A percentile compares a stretch with the other conserved stretches of the same genome.
phyloP scores from a whole-genome alignment of 108 stramenopile species.

The Ochromonas danica region DNA sequence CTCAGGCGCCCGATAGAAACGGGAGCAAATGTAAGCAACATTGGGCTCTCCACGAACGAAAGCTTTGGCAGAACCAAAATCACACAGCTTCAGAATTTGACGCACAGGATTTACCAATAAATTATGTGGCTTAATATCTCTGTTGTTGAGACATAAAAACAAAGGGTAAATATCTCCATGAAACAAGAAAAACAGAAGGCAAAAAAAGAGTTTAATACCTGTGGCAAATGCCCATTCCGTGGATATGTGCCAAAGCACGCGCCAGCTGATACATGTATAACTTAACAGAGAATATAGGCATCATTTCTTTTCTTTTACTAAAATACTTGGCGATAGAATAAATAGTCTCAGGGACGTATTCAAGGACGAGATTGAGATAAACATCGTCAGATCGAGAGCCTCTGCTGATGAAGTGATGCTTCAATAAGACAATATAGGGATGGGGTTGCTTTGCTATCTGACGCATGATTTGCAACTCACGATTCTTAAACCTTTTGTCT shows the following conservation, averaged over 20 bases:
- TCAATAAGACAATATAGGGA: slow-evolving; percentile 87
- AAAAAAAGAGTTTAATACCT: slow-evolving; percentile 42
- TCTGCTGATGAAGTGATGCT: slow-evolving; percentile 95
- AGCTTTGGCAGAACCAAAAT: slow-evolving; percentile 95
- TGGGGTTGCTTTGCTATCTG: slow-evolving; percentile 74
- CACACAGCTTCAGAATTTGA: slow-evolving; percentile 92
- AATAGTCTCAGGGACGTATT: slow-evolving; percentile 97
- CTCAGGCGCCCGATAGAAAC: slow-evolving; percentile 98
- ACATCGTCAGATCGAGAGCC: slow-evolving; percentile 82
- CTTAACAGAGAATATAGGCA: slow-evolving; percentile 52
- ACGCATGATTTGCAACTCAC: slow-evolving; percentile 96
- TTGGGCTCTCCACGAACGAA: slow-evolving; percentile 92
- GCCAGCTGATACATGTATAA: slow-evolving; percentile 95
- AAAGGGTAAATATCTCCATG: neutral
- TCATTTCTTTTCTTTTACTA: slow-evolving; percentile 77
- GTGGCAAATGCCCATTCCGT: slow-evolving; percentile 90
- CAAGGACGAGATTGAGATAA: slow-evolving; percentile 96
- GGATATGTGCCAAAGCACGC: slow-evolving; percentile 91
- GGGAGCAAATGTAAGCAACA: slow-evolving; percentile 91
- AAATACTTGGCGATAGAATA: slow-evolving; percentile 84
- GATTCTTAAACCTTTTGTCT: slow-evolving; percentile 97
- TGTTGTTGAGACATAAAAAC: neutral
- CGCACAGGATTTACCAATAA: slow-evolving; percentile 86
- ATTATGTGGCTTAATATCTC: slow-evolving; percentile 98
- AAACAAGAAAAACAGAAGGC: neutral